Conservation (phyloP, 768 basidiomycete species). For the Rhodotorula graminis region DNA sequence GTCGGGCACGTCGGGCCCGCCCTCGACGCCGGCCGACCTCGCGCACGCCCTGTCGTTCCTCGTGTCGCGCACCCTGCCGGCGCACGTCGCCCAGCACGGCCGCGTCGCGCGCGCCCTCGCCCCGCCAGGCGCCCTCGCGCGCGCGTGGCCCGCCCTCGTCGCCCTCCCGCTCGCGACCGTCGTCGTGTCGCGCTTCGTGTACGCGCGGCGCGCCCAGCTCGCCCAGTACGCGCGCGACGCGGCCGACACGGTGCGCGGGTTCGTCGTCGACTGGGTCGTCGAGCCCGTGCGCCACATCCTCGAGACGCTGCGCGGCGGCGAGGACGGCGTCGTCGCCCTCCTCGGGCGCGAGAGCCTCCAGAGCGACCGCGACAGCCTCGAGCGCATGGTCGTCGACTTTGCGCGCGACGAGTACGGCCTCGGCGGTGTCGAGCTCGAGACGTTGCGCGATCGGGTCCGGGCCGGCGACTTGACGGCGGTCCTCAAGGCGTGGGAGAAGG, state of each 20-base stretch:
- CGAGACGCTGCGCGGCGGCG: slow-evolving; percentile 75
- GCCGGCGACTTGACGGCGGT: slow-evolving; percentile 82
- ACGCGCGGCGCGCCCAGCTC: slow-evolving; percentile 60
- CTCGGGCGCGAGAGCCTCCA: slow-evolving; percentile 74
- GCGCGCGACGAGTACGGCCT: slow-evolving; percentile 75
- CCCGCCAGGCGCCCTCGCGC: slow-evolving; percentile 64
- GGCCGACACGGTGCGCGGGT: slow-evolving; percentile 63
- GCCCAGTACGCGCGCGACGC: slow-evolving; percentile 58
- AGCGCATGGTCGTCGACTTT: slow-evolving; percentile 83
- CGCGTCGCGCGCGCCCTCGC: slow-evolving; percentile 51
- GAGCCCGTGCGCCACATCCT: slow-evolving; percentile 78
- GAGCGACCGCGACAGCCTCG: slow-evolving; percentile 84
- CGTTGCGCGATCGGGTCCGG: slow-evolving; percentile 62
- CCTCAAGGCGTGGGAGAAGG: slow-evolving; percentile 80
- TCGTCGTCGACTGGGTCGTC: slow-evolving; percentile 75
- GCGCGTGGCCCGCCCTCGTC: slow-evolving; percentile 76
- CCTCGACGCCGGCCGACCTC: slow-evolving; percentile 29
- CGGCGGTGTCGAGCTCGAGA: slow-evolving; percentile 59
- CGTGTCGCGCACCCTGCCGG: slow-evolving; percentile 45
- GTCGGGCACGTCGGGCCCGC: not conserved
- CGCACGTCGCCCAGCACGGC: slow-evolving; percentile 45
- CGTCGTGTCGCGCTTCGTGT: slow-evolving; percentile 55
- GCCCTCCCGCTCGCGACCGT: slow-evolving; percentile 66
- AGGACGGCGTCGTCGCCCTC: slow-evolving; percentile 53
- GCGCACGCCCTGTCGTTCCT: slow-evolving; percentile 34